phyloP scores from a whole-genome alignment of 176 grass and related monocot genomes.

The Chloris gayana region DNA sequence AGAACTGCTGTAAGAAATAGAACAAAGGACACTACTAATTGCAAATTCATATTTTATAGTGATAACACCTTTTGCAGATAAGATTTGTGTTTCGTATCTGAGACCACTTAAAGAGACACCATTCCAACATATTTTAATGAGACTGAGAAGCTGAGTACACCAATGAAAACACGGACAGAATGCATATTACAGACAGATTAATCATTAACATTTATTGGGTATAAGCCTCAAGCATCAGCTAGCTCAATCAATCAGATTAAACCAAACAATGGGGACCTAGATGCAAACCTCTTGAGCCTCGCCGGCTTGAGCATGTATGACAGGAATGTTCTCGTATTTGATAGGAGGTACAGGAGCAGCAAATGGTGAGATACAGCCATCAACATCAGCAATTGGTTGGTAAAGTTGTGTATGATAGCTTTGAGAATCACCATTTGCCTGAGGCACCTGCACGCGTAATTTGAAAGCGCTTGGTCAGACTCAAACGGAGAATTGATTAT shows the following conservation, averaged over 20 bases:
- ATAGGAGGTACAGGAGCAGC: constrained; percentile 50
- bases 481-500: neutral
- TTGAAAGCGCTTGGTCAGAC: neutral
- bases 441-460: constrained; percentile 53
- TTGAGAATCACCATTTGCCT: constrained; percentile 56
- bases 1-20: neutral
- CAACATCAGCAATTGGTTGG: constrained; percentile 54
- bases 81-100: neutral
- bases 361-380: constrained; percentile 70
- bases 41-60: neutral
- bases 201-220: neutral
- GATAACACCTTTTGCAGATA: neutral
- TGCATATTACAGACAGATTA: neutral
- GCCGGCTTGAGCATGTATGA: constrained; percentile 56
- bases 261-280: constrained; percentile 25
- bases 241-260: neutral
- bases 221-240: constrained; percentile 1
- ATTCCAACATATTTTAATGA: neutral
- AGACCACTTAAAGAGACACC: neutral
- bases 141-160: neutral
- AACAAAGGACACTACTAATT: neutral
- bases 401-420: constrained; percentile 62
- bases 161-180: neutral
- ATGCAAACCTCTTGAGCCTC: constrained; percentile 79
- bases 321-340: constrained; percentile 70